Percentiles rank a stretch among this genome's conserved stretches.
Evolutionary conservation across 305 asterid species (phyloP).

Genomic region (Fraxinus sp.): DNA sequence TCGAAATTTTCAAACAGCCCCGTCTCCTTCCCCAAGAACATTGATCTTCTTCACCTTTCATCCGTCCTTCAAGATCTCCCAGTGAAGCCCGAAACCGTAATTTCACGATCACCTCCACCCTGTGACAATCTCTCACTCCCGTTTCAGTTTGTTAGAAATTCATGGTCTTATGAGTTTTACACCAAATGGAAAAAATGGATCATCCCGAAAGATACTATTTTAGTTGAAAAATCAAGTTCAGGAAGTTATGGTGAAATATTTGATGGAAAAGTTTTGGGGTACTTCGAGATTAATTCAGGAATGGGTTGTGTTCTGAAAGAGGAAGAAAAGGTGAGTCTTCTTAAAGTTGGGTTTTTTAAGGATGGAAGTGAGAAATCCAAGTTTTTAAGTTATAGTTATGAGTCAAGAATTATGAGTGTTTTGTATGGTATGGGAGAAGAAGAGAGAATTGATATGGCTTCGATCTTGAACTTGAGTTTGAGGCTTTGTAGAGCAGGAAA

Average conservation of each 20-base stretch:
- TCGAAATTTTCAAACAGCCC: conserved; percentile 53
- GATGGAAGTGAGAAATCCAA: conserved; percentile 31
- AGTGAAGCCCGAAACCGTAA: conserved; percentile 28
- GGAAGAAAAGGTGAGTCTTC: conserved; percentile 48
- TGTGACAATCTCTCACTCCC: conserved; percentile 15
- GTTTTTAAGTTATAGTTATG: conserved; percentile 48
- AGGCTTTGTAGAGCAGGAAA: conserved; percentile 49
- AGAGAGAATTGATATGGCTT: conserved; percentile 40
- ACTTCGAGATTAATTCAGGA: conserved; percentile 33
- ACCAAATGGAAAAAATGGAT: conserved; percentile 70
- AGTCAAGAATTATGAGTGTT: conserved; percentile 51
- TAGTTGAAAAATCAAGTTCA: conserved; percentile 26
- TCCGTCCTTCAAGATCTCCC: conserved; percentile 35
- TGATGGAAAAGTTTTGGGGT: conserved; percentile 39
- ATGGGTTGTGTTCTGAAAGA: conserved; percentile 44
- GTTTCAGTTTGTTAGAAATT: conserved; percentile 33
- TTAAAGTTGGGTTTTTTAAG: conserved; percentile 48
- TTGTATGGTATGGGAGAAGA: conserved; percentile 48
- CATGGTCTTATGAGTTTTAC: conserved; percentile 62
- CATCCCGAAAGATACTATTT: conserved; percentile 49
- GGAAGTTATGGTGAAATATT: conserved; percentile 26
- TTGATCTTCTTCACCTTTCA: conserved; percentile 78
- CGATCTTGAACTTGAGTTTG: conserved; percentile 37
- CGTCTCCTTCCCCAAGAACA: conserved; percentile 79
- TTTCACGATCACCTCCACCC: conserved; percentile 31